Evolutionary conservation across 345 rosid species (phyloP).

Genomic region (Arabis alpina): DNA sequence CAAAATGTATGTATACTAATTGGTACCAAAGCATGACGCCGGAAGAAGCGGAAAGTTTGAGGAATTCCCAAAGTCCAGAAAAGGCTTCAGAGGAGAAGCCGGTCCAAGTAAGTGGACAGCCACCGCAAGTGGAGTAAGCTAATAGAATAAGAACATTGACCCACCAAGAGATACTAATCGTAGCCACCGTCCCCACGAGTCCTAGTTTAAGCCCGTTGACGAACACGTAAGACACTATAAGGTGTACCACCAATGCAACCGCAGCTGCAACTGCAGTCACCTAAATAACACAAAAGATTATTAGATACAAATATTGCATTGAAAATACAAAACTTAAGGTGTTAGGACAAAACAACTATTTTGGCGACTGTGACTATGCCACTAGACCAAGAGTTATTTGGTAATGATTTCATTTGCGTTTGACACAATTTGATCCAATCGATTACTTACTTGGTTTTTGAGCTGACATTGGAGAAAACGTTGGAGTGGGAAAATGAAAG

Average conservation of each 20-base stretch:
- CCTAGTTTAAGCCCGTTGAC: slow-evolving; percentile 52
- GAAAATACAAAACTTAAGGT: too few species aligned
- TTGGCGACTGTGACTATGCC: too few species aligned
- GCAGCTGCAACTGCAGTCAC: slow-evolving; percentile 52
- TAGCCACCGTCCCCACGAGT: slow-evolving; percentile 55
- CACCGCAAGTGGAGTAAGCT: slow-evolving; percentile 44
- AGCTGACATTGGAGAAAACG: slow-evolving; percentile 73
- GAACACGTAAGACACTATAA: slow-evolving; percentile 56
- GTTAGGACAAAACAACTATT: too few species aligned
- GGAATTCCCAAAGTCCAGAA: slow-evolving; percentile 59
- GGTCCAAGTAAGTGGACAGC: slow-evolving; percentile 69
- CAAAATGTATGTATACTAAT: too few species aligned
- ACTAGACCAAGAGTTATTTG: too few species aligned
- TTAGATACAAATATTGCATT: too few species aligned
- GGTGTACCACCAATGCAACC: slow-evolving; percentile 47
- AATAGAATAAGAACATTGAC: slow-evolving; percentile 44
- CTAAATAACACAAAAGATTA: neutral
- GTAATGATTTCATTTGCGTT: too few species aligned
- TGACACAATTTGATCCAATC: neutral
- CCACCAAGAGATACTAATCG: slow-evolving; percentile 71
- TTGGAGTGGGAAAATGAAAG: slow-evolving; percentile 58
- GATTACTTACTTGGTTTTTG: slow-evolving; percentile 42
- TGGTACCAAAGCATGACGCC: slow-evolving; percentile 79
- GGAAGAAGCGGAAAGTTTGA: slow-evolving; percentile 65
- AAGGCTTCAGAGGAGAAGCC: slow-evolving; percentile 65